These are phyloP conservation scores for Podospora conica DNA, from an alignment of 495 filamentous ascomycete species.

Conservation along the genomic window DNA sequence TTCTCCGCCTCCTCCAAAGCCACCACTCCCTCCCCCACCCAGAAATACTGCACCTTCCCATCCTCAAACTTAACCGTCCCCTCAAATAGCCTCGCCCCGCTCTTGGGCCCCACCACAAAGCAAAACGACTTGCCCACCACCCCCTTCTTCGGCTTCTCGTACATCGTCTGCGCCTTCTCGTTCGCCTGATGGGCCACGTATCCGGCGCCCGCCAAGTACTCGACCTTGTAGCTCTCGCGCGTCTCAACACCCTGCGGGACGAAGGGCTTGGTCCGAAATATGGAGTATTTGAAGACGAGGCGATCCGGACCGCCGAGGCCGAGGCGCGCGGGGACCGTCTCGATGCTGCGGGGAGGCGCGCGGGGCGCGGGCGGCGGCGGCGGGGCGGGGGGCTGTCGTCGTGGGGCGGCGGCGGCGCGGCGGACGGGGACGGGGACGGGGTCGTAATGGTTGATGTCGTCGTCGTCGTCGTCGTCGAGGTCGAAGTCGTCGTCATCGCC, in stretches of 20 bases:
- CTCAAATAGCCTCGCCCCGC: neutral
- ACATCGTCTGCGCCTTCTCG: neutral
- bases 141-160: neutral
- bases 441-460: neutral
- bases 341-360: neutral
- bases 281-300: neutral
- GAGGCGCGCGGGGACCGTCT: neutral
- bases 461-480: neutral
- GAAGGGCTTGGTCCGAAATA: neutral
- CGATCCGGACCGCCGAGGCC: neutral
- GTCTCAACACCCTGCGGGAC: neutral
- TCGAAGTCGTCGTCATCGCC: neutral
- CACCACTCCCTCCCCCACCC: conserved; percentile 4
- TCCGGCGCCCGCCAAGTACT: neutral
- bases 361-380: too few species aligned
- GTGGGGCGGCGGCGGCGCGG: neutral
- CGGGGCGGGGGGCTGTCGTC: neutral
- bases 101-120: neutral
- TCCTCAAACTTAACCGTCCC: neutral
- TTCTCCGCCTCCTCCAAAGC: neutral
- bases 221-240: neutral
- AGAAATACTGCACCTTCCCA: neutral
- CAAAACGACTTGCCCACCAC: neutral
- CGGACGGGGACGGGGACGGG: neutral
- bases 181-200: neutral